A percentile compares a stretch with the other conserved stretches of the same genome.
Conservation (phyloP, 2,329 filamentous ascomycete species). For the Neofusicoccum ribis region DNA sequence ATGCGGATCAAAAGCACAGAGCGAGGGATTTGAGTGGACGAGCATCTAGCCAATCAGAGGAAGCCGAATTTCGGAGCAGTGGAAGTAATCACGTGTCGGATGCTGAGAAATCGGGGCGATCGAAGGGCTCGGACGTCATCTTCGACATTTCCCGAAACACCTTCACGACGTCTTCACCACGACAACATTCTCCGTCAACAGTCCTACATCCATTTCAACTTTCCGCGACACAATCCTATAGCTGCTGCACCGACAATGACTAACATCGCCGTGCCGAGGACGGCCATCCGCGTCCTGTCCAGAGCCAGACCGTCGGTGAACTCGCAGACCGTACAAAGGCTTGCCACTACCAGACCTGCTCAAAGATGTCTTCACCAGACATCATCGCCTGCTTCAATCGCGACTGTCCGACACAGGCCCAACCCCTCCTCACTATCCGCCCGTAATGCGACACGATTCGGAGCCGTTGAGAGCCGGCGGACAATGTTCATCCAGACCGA, state of each 20-base stretch:
- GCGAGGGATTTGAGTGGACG: neutral
- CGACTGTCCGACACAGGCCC: slow-evolving; percentile 33
- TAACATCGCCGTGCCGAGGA: slow-evolving; percentile 30
- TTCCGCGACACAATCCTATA: neutral
- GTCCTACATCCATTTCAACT: neutral
- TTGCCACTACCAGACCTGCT: slow-evolving; percentile 26
- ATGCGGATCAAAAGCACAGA: neutral
- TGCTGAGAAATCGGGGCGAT: slow-evolving; percentile 18
- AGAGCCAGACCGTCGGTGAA: slow-evolving; percentile 28
- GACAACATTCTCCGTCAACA: neutral
- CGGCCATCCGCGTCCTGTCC: slow-evolving; percentile 32
- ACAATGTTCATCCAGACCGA: slow-evolving; percentile 99
- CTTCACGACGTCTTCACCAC: neutral
- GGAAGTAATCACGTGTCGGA: slow-evolving; percentile 7
- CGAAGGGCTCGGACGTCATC: slow-evolving; percentile 2
- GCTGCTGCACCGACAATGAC: slow-evolving; percentile 28
- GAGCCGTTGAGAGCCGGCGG: slow-evolving; percentile 44
- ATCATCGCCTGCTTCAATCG: slow-evolving; percentile 33
- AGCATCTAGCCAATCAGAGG: neutral
- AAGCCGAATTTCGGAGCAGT: neutral
- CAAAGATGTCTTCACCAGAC: slow-evolving; percentile 37
- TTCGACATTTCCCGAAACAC: neutral
- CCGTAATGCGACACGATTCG: neutral
- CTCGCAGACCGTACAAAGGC: slow-evolving; percentile 25
- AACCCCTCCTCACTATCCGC: slow-evolving; percentile 29